These are phyloP conservation scores for Striga hermonthica DNA, from an alignment of 305 asterid genomes.

Conservation along the genomic window DNA sequence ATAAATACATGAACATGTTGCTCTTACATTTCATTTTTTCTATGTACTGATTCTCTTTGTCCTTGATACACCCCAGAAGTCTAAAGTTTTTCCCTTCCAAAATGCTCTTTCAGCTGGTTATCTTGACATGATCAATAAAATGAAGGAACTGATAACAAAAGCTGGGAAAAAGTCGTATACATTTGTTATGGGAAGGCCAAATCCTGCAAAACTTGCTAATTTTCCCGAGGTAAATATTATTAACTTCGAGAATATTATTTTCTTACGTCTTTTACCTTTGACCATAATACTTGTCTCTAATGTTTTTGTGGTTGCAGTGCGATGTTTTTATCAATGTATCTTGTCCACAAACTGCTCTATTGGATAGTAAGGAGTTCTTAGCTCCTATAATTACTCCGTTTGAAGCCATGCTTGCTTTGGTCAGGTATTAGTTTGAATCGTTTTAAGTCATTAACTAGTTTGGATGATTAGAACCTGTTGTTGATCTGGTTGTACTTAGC, in stretches of 20 bases:
- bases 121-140: slow-evolving; percentile 82
- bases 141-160: slow-evolving; percentile 67
- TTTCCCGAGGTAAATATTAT: slow-evolving; percentile 75
- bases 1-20: background rate
- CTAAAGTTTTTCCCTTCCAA: slow-evolving; percentile 32
- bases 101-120: slow-evolving; percentile 70
- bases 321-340: slow-evolving; percentile 82
- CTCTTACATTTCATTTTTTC: slow-evolving; percentile 3
- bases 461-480: background rate
- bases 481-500: background rate
- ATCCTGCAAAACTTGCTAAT: slow-evolving; percentile 94
- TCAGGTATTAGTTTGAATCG: slow-evolving; percentile 45
- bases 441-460: slow-evolving; percentile 21
- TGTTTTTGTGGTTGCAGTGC: slow-evolving; percentile 52
- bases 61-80: background rate
- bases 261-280: slow-evolving; percentile 27
- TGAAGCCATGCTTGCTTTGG: slow-evolving; percentile 89
- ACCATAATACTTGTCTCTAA: slow-evolving; percentile 27
- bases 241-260: slow-evolving; percentile 20
- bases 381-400: slow-evolving; percentile 95
- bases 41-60: background rate
- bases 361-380: slow-evolving; percentile 94
- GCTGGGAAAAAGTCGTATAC: slow-evolving; percentile 92
- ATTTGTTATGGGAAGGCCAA: slow-evolving; percentile 92
- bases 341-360: slow-evolving; percentile 85